A percentile compares a stretch with the other conserved stretches of the same genome.
phyloP scores from a whole-genome alignment of 2,329 filamentous ascomycete genomes.

The Atkinsonella hypoxylon region DNA sequence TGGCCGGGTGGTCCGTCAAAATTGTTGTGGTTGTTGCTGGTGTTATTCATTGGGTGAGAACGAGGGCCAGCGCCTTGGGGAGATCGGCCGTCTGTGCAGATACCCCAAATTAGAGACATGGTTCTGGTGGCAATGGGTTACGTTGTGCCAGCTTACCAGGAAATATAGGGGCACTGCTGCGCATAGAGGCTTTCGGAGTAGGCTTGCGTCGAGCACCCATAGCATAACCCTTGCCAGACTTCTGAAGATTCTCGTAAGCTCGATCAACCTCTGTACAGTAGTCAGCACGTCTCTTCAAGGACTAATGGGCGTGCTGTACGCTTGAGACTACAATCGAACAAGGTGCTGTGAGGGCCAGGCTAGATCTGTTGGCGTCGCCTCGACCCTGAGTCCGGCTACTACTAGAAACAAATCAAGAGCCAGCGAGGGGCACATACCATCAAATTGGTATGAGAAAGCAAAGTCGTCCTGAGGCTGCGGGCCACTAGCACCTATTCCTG shows the following conservation, averaged over 20 bases:
- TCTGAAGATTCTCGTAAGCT: constrained; percentile 87
- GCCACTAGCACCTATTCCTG: constrained; percentile 55
- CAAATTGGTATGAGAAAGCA: constrained; percentile 79
- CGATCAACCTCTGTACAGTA: constrained; percentile 74
- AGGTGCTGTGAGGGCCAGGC: no score
- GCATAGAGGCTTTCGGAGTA: constrained; percentile 7
- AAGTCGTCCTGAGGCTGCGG: constrained; percentile 63
- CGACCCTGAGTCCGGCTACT: no score
- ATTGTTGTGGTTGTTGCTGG: constrained; percentile 60
- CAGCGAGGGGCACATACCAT: constrained; percentile 50
- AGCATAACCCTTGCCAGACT: constrained; percentile 88
- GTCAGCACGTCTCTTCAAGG: not conserved
- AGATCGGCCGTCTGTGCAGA: constrained; percentile 55
- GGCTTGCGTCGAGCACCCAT: constrained; percentile 61
- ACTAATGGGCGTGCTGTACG: no score
- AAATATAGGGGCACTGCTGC: constrained; percentile 7
- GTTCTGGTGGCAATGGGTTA: constrained; percentile 1
- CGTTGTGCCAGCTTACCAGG: constrained; percentile 1
- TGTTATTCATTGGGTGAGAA: constrained; percentile 76
- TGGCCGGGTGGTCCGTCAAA: constrained; percentile 62
- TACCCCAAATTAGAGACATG: constrained; percentile 12
- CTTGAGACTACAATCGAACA: no score
- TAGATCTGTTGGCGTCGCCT: no score
- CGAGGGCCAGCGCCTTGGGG: constrained; percentile 51
- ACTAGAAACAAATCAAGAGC: no score